Percentiles rank a stretch among this genome's conserved stretches.
These are phyloP conservation scores for Aegilops bicornis DNA, from an alignment of 176 grass and related monocot genomes.

Conservation along the genomic window DNA sequence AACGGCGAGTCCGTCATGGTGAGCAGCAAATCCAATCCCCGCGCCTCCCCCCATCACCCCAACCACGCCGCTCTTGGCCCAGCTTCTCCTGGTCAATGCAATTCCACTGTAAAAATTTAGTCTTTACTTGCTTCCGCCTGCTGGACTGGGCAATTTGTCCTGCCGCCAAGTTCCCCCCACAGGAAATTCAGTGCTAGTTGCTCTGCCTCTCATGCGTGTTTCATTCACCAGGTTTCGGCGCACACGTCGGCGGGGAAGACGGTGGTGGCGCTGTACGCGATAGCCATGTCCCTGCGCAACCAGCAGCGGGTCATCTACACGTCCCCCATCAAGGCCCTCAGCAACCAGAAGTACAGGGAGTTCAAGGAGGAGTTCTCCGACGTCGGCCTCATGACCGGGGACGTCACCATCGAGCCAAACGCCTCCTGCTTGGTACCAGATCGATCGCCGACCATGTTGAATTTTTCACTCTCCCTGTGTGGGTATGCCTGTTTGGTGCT, in stretches of 20 bases:
- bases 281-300: slow-evolving; percentile 91
- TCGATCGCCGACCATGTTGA: neutral
- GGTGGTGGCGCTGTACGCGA: slow-evolving; percentile 85
- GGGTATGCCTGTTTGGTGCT: neutral
- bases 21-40: neutral
- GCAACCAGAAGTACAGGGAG: slow-evolving; percentile 96
- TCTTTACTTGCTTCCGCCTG: neutral
- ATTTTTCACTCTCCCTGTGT: neutral
- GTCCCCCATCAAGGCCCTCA: slow-evolving; percentile 94
- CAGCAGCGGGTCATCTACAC: slow-evolving; percentile 90
- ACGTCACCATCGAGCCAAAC: slow-evolving; percentile 89
- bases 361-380: slow-evolving; percentile 92
- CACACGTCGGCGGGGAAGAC: slow-evolving; percentile 97
- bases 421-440: slow-evolving; percentile 77
- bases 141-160: neutral
- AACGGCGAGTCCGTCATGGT: slow-evolving; percentile 58
- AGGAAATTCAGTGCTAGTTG: neutral
- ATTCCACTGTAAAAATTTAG: neutral
- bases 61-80: neutral
- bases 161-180: neutral
- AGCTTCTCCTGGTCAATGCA: neutral
- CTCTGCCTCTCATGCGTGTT: neutral
- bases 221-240: slow-evolving; percentile 64
- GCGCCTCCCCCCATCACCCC: neutral
- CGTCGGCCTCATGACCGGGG: slow-evolving; percentile 93